A percentile compares a stretch with the other conserved stretches of the same genome.
Conservation (phyloP, 768 basidiomycete species). For the Trametes elegans region DNA sequence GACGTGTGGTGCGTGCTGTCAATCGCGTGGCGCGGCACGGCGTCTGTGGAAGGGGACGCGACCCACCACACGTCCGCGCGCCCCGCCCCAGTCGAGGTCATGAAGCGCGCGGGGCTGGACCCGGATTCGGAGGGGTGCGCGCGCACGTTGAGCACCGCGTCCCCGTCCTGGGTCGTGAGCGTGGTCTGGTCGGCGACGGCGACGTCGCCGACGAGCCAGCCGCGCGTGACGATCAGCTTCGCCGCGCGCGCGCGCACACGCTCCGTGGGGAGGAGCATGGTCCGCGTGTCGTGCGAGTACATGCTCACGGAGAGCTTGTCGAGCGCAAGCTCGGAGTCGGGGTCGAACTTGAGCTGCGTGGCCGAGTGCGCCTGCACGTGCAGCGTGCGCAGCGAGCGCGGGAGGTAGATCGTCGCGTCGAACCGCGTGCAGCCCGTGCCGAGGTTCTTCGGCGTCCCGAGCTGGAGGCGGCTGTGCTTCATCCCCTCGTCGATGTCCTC, state of each 20-base stretch:
- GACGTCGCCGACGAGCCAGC: constrained; percentile 61
- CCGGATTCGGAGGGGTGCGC: constrained; percentile 37
- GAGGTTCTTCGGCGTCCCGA: constrained; percentile 37
- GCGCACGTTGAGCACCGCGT: constrained; percentile 48
- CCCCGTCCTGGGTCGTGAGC: constrained; percentile 49
- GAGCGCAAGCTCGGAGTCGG: constrained; percentile 40
- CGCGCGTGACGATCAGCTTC: constrained; percentile 47
- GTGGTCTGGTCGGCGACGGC: constrained; percentile 41
- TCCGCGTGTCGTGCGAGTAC: constrained; percentile 34
- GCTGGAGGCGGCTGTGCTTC: constrained; percentile 36
- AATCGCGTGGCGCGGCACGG: constrained; percentile 46
- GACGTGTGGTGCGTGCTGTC: constrained; percentile 46
- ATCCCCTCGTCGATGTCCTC: constrained; percentile 32
- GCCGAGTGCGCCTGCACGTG: constrained; percentile 42
- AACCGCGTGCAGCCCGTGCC: constrained; percentile 47
- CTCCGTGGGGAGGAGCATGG: constrained; percentile 46
- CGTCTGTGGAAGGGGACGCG: constrained; percentile 30
- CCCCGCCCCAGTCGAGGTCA: constrained; percentile 53
- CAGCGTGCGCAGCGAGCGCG: constrained; percentile 48
- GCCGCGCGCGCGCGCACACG: constrained; percentile 40
- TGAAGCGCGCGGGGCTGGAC: constrained; percentile 38
- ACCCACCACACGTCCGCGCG: constrained; percentile 50
- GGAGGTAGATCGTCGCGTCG: constrained; percentile 51
- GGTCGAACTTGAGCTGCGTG: constrained; percentile 50
- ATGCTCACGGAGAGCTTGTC: constrained; percentile 46